Base-by-base conservation (phyloP, 257 asterid genomes). In the Solanum arcanum region DNA sequence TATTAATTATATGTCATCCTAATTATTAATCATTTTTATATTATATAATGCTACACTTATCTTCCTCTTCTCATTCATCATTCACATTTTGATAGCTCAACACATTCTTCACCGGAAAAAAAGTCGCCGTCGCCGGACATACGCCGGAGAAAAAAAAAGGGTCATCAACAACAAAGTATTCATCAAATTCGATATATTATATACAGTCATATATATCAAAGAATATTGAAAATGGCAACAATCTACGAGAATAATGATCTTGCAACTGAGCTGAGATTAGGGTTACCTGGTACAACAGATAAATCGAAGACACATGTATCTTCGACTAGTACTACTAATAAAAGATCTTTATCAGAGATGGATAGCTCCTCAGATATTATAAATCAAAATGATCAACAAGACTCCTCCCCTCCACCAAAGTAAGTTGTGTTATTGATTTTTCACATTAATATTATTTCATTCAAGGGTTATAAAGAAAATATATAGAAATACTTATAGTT, bases 1-100 rank as follows among this genome's bases (percentile, higher is more conserved):
- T 74, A 31, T 86, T 89, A 92, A 59, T 88, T 88, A 92, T 86
- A 92, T 87, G 89, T 83, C 89, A 3, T 86, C 85, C 41, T 39
- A 25, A 75, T 37, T 75, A 75, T 21, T 37, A 12, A 35, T 35
- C 47, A 74, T 39, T 39, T 75, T 20, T 12, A 74, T 72, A 69
- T 69, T 29, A 16, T 76, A 76, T 72, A 76, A 76, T 12, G 35
- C 37, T 14, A 41, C 35, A 76, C 83, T 41, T 44, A 77, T 77
- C 62, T 44, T 46, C 84, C 84, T 29, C 39, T 77, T 77, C 62
- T 25, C 84, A 44, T 44, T 77, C 64, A 77, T 25, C 64, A 77
- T 15, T 77, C 84, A 77, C 41, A 77, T 35, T 16, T 77, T 77
- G 83, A 7, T 35, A 76, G 31, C 33, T 42, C 39, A 41, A 76